Conservation (phyloP, 257 asterid species). For the Coffea canephora region DNA sequence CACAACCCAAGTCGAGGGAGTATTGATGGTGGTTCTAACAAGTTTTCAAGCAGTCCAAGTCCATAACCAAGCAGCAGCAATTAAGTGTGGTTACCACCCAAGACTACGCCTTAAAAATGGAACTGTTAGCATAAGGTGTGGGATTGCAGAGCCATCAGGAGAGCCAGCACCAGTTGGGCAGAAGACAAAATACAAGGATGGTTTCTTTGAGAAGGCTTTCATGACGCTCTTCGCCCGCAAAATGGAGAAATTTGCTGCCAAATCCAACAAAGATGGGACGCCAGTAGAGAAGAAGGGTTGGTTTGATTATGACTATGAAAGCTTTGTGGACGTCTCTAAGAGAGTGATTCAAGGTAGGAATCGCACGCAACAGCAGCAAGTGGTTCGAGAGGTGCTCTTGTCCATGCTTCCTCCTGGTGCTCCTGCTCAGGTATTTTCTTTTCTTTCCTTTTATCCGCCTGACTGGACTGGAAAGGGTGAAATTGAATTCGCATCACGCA, state of each 20-base stretch:
- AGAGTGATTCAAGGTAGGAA: constrained; percentile 73
- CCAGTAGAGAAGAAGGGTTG: constrained; percentile 34
- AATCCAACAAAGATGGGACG: constrained; percentile 6
- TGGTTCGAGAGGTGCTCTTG: constrained; percentile 75
- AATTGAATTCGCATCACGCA: background rate
- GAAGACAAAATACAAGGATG: constrained; percentile 85
- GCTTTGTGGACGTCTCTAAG: constrained; percentile 74
- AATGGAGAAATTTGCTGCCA: constrained; percentile 72
- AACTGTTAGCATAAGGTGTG: constrained; percentile 45
- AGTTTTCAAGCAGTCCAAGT: constrained; percentile 40
- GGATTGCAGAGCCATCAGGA: constrained; percentile 86
- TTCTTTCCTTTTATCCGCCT: background rate
- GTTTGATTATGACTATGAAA: constrained; percentile 76
- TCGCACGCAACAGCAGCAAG: constrained; percentile 75
- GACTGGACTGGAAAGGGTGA: background rate
- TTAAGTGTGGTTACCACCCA: constrained; percentile 6
- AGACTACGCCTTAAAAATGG: background rate
- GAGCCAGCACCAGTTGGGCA: constrained; percentile 87
- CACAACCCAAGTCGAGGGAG: background rate
- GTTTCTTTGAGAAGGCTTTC: constrained; percentile 72
- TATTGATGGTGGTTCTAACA: constrained; percentile 41
- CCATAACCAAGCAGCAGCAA: constrained; percentile 21
- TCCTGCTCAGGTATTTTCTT: constrained; percentile 67
- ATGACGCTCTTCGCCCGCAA: constrained; percentile 78
- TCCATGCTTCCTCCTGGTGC: constrained; percentile 98